Base-by-base conservation (phyloP, 371 early-diverging fungal species). In the Lichtheimia ramosa region DNA sequence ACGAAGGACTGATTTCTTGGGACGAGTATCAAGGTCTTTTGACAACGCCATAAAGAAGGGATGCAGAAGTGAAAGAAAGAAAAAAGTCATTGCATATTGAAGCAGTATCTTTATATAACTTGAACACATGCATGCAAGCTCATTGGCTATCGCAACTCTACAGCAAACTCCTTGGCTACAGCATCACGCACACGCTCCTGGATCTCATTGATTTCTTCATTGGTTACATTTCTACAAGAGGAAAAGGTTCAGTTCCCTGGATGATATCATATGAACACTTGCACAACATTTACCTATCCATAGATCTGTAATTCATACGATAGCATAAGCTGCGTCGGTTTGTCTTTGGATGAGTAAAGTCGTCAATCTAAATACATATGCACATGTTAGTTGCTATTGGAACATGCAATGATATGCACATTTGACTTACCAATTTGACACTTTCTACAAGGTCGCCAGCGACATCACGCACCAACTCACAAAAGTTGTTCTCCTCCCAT, bases 381-480 rank as follows among this genome's bases (percentile, higher is more conserved):
- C 59, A 16, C 3, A 43, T 16, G 41, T 55, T 24, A 8, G 42
- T 18, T 51, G 18, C 16, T 48, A 8, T 34, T 8, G 34, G 24
- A 20, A 15, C 14, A 50, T 6, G 7, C 16, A 51, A 40, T n/a
- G 18, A 3, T 6, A 43, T 43, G 23, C 18, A 24, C 13, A 3
- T 23, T 55, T 24, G 55, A 15, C 51, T 70, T 74, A 92, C 89
- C 86, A 95, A 69, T 43, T 83, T 75, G 16, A 96, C 97, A 55
- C 87, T 87, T 74, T 98, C 97, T 0, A 90, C 96, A 59, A 95
- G 73, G 68, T 98, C 98, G 43, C 94, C 94, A 5, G 95, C 97
- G 23, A 88, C 86, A 58, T 94, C 94, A 48, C 98, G 85, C 7
- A 98, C 92, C 43, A 96, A 62, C 62, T 98, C 97, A 70, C 88